A percentile compares a stretch with the other conserved stretches of the same genome.
phyloP scores from a whole-genome alignment of 768 basidiomycete species.

The Pulveroboletus ravenelii region DNA sequence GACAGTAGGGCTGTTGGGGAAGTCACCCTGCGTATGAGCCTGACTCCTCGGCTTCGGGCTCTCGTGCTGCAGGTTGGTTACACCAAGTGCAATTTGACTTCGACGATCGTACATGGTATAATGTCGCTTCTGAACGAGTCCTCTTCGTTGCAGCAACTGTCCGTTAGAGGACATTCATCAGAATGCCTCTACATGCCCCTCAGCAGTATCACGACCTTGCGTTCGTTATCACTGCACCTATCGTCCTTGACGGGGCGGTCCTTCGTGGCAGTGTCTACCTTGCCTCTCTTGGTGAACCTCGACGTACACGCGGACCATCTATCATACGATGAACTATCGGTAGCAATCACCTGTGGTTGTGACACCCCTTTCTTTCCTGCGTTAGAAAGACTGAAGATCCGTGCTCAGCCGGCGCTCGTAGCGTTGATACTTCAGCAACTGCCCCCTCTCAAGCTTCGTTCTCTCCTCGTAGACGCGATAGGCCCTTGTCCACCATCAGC shows the following conservation, averaged over 20 bases:
- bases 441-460: slow-evolving; percentile 29
- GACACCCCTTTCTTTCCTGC: slow-evolving; percentile 29
- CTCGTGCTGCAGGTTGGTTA: slow-evolving; percentile 34
- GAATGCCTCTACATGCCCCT: slow-evolving; percentile 29
- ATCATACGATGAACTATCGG: slow-evolving; percentile 19
- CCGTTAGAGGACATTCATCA: slow-evolving; percentile 37
- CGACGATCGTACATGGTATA: slow-evolving; percentile 13
- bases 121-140: slow-evolving; percentile 26
- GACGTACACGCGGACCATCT: slow-evolving; percentile 43
- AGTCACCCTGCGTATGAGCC: slow-evolving; percentile 20
- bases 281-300: slow-evolving; percentile 37
- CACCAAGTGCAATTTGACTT: slow-evolving; percentile 24
- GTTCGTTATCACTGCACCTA: slow-evolving; percentile 36
- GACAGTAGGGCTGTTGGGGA: slow-evolving; percentile 13
- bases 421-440: slow-evolving; percentile 34
- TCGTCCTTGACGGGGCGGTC: slow-evolving; percentile 37
- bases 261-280: slow-evolving; percentile 33
- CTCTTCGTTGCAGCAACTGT: slow-evolving; percentile 31
- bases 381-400: slow-evolving; percentile 38
- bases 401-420: slow-evolving; percentile 33
- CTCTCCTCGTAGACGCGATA: slow-evolving; percentile 38
- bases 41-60: slow-evolving; percentile 32
- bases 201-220: slow-evolving; percentile 30
- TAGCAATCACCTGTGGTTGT: neutral
- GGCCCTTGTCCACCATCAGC: slow-evolving; percentile 21